These are phyloP conservation scores for Camelina laxa DNA, from an alignment of 345 rosid species.

Conservation along the genomic window DNA sequence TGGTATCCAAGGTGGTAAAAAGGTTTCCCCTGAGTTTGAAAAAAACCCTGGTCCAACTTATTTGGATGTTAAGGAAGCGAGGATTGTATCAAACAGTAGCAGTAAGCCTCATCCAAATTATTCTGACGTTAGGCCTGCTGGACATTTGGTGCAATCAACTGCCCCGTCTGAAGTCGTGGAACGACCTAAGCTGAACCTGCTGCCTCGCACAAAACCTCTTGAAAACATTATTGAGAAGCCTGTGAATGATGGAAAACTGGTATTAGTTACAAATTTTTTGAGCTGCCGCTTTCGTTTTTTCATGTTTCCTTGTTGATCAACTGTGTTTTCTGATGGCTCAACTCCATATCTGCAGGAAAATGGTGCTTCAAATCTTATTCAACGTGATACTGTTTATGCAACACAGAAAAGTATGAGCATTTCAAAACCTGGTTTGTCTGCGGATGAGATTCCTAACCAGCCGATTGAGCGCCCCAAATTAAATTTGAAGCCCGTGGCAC, in stretches of 20 bases:
- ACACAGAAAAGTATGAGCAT: constrained; percentile 41
- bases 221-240: constrained; percentile 52
- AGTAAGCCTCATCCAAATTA: constrained; percentile 47
- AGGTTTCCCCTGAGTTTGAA: constrained; percentile 50
- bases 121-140: constrained; percentile 51
- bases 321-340: constrained; percentile 31
- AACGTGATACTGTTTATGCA: constrained; percentile 43
- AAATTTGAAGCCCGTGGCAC: constrained; percentile 66
- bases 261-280: constrained; percentile 23
- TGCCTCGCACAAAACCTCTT: constrained; percentile 67
- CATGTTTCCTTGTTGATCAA: constrained; percentile 4
- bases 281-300: constrained; percentile 23
- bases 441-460: constrained; percentile 56
- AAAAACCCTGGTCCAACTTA: constrained; percentile 36
- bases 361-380: constrained; percentile 41
- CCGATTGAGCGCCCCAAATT: constrained; percentile 64
- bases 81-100: constrained; percentile 24
- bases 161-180: constrained; percentile 55
- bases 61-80: constrained; percentile 57
- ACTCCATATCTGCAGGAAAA: constrained; percentile 36
- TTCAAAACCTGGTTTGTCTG: constrained; percentile 50
- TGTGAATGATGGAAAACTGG: constrained; percentile 54
- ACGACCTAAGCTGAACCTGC: constrained; percentile 71
- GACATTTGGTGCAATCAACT: constrained; percentile 46
- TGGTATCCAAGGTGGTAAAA: constrained; percentile 49